phyloP scores from a whole-genome alignment of 164 flowering plant species.

The Stephania yunnanensis region DNA sequence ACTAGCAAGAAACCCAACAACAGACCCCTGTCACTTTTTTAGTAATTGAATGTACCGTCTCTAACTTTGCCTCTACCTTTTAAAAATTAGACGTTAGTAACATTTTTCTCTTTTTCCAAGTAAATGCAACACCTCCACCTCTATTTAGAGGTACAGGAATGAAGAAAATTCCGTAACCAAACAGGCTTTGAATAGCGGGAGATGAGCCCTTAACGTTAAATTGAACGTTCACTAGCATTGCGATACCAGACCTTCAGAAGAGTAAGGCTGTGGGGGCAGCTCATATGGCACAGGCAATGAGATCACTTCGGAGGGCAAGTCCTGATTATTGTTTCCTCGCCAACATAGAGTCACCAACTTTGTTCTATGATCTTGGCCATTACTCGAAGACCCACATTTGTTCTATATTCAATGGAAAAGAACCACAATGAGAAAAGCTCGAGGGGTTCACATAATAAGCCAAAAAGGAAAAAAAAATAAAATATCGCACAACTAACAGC shows the following conservation, averaged over 20 bases:
- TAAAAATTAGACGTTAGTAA: no score
- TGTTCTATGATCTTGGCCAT: constrained; percentile 26
- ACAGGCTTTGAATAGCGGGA: no score
- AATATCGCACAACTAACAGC: not conserved
- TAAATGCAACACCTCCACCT: no score
- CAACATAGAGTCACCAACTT: constrained; percentile 61
- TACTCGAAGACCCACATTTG: constrained; percentile 15
- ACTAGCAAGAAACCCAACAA: no score
- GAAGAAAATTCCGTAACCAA: no score
- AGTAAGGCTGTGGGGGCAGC: constrained; percentile 78
- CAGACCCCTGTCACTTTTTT: no score
- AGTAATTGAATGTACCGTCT: no score
- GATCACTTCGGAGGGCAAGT: constrained; percentile 40
- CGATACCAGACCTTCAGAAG: constrained; percentile 56
- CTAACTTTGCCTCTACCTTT: no score
- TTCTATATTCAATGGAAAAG: constrained; percentile 30
- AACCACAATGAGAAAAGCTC: not conserved
- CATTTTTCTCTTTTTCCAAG: no score
- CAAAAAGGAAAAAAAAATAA: not conserved
- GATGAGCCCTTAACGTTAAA: not conserved
- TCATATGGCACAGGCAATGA: constrained; percentile 80
- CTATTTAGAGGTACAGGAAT: no score
- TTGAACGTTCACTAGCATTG: not conserved
- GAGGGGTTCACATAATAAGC: not conserved
- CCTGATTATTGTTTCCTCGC: constrained; percentile 28